Evolutionary conservation across 768 basidiomycete species (phyloP).

Genomic region (Lyophyllum shimeji): DNA sequence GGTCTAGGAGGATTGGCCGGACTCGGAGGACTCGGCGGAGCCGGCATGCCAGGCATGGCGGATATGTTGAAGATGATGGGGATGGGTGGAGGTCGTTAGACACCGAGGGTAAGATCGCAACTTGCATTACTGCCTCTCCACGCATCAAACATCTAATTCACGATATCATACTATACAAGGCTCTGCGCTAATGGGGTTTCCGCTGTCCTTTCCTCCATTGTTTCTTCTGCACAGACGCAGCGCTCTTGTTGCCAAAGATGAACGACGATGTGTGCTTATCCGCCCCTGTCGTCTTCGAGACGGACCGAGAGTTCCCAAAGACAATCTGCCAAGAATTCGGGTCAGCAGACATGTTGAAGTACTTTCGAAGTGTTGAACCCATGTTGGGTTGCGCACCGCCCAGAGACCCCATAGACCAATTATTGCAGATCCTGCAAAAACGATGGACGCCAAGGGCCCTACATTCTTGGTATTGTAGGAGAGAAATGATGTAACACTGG

Average conservation of each 20-base stretch:
- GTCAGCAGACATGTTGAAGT: neutral
- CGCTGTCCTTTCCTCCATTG: conserved; percentile 47
- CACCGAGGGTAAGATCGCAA: neutral
- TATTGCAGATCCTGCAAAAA: conserved; percentile 47
- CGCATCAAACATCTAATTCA: conserved; percentile 7
- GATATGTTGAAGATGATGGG: conserved; percentile 92
- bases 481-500: conserved; percentile 54
- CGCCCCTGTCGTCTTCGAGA: conserved; percentile 75
- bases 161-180: conserved; percentile 3
- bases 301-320: conserved; percentile 54
- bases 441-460: conserved; percentile 53
- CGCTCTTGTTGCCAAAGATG: conserved; percentile 72
- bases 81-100: conserved; percentile 54
- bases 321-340: conserved; percentile 41
- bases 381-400: conserved; percentile 49
- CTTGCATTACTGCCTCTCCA: neutral
- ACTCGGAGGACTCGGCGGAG: conserved; percentile 52
- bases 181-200: conserved; percentile 6
- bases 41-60: conserved; percentile 64
- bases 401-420: conserved; percentile 71
- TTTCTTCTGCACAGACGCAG: conserved; percentile 64
- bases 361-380: no score
- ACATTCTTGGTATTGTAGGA: conserved; percentile 64
- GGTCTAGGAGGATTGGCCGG: conserved; percentile 60
- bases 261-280: conserved; percentile 82